These are phyloP conservation scores for Calonectria montana DNA, from an alignment of 2,329 filamentous ascomycete species.

Conservation along the genomic window DNA sequence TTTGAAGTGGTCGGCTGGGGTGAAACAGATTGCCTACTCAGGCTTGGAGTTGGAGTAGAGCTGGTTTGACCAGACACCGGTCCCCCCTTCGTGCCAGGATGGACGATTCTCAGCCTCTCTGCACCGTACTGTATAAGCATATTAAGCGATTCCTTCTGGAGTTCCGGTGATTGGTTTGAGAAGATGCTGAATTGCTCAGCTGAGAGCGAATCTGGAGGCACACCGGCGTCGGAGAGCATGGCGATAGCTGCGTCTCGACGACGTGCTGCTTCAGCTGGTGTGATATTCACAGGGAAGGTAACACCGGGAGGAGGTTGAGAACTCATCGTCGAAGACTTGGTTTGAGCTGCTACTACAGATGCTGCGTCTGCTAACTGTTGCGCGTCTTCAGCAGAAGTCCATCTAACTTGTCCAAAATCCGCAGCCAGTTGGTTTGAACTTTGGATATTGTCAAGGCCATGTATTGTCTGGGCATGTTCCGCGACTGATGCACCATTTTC, in stretches of 20 bases:
- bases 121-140: constrained; percentile 70
- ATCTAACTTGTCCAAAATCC: constrained; percentile 9
- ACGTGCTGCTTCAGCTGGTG: constrained; percentile 61
- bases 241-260: constrained; percentile 60
- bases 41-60: constrained; percentile 38
- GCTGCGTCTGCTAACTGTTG: constrained; percentile 27
- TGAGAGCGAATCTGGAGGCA: constrained; percentile 65
- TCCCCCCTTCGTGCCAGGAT: constrained; percentile 56
- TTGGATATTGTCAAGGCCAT: constrained; percentile 20
- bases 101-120: constrained; percentile 67
- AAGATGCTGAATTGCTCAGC: constrained; percentile 69
- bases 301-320: constrained; percentile 28
- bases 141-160: constrained; percentile 65
- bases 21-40: constrained; percentile 34
- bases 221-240: constrained; percentile 57
- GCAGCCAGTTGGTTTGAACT: constrained; percentile 11
- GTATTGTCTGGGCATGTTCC: background rate
- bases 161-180: constrained; percentile 66
- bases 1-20: constrained; percentile 46
- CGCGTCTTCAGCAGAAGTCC: constrained; percentile 30
- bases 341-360: constrained; percentile 19
- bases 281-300: constrained; percentile 47
- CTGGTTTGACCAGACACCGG: constrained; percentile 41
- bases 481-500: background rate
- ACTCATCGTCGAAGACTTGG: constrained; percentile 15